These are phyloP conservation scores for Yamagishiella unicocca DNA, from an alignment of 139 green algal species.

Conservation along the genomic window DNA sequence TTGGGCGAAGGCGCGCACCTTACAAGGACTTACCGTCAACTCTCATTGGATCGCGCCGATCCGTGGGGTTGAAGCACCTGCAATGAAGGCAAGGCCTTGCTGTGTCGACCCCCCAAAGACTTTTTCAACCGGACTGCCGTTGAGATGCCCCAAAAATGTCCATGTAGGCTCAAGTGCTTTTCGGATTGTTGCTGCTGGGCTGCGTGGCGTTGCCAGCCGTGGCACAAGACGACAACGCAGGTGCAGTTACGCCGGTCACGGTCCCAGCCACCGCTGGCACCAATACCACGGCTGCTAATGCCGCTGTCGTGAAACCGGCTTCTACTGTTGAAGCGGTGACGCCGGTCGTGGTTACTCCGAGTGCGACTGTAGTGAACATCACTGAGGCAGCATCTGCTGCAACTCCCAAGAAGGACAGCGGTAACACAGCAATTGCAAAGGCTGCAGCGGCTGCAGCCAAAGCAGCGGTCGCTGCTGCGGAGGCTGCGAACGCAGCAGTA, in stretches of 20 bases:
- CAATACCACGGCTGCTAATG: neutral
- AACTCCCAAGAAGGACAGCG: conserved; percentile 41
- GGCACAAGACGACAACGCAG: neutral
- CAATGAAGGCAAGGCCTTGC: too few species aligned
- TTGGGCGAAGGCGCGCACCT: too few species aligned
- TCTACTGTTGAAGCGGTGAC: neutral
- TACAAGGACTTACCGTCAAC: too few species aligned
- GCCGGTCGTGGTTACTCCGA: too few species aligned
- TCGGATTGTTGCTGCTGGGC: conserved; percentile 9
- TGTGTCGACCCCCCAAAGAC: too few species aligned
- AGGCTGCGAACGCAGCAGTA: conserved; percentile 17
- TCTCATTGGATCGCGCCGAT: too few species aligned
- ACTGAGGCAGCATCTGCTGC: neutral
- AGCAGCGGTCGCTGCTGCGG: conserved; percentile 19
- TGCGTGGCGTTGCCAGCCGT: neutral
- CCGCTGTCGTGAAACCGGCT: neutral
- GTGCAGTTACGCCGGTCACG: neutral
- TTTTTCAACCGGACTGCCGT: too few species aligned
- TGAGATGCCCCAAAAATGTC: too few species aligned
- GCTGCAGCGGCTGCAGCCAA: conserved; percentile 20
- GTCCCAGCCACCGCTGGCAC: neutral
- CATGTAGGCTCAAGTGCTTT: neutral
- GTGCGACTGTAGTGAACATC: too few species aligned
- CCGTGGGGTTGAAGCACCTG: too few species aligned
- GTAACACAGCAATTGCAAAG: conserved; percentile 47